These are phyloP conservation scores for Urostyla sp. DNA, from an alignment of 73 alveolate genomes.

Conservation along the genomic window DNA sequence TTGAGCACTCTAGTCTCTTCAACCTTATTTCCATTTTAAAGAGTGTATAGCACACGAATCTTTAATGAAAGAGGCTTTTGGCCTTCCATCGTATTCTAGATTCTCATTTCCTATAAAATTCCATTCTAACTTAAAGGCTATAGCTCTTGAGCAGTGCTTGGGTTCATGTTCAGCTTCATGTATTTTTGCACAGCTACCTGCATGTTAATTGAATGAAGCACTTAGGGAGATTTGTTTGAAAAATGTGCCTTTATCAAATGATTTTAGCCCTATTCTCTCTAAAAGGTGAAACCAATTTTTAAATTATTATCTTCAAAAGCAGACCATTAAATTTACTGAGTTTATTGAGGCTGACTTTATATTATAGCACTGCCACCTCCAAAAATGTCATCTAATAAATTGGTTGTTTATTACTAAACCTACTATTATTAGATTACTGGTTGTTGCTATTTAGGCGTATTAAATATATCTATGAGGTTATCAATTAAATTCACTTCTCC, in stretches of 20 bases:
- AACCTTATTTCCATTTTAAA: constrained; percentile 51
- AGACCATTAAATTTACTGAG: background rate
- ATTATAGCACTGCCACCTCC: background rate
- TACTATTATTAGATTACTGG: background rate
- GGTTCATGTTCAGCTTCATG: constrained; percentile 55
- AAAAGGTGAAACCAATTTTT: constrained; percentile 30
- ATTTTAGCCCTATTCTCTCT: constrained; percentile 37
- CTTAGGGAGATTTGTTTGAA: constrained; percentile 44
- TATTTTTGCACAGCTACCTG: constrained; percentile 74
- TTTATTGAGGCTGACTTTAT: background rate
- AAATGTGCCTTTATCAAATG: constrained; percentile 51
- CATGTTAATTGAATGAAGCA: constrained; percentile 52
- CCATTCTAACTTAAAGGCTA: constrained; percentile 36
- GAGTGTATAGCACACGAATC: constrained; percentile 61
- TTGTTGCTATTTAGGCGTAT: constrained; percentile 2
- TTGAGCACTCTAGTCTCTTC: constrained; percentile 56
- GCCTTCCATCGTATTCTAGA: constrained; percentile 63
- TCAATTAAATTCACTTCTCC: constrained; percentile 16
- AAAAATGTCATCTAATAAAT: background rate
- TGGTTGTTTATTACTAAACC: background rate
- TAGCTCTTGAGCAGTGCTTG: constrained; percentile 52
- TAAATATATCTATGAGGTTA: constrained; percentile 21
- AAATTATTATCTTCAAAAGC: constrained; percentile 69
- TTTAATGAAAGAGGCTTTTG: constrained; percentile 55
- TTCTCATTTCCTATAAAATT: constrained; percentile 66